Base-by-base conservation (phyloP, 805 yeast genomes). In the Hagleromyces aurorensis region DNA sequence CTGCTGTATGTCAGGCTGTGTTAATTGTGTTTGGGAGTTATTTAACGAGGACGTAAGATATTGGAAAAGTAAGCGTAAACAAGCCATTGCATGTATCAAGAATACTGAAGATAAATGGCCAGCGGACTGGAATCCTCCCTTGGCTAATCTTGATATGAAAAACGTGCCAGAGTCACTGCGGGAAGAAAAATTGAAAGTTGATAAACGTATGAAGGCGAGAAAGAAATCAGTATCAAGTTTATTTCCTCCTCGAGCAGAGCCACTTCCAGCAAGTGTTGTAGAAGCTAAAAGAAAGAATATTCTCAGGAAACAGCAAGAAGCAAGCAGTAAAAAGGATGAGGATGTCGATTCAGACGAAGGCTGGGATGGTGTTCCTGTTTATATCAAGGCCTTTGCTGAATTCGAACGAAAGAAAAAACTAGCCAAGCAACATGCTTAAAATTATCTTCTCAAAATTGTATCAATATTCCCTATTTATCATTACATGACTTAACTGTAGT, bases 1-100 rank as follows among this genome's bases (percentile, higher is more conserved):
- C 55, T 89, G 98, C 55, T 89, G 98, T 57, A 86, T 86, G 94
- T 78, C 91, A 34, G 98, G 98, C 1, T 89, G 98, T 56, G 76
- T 84, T 17, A 86, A 89, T 57, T 89, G 98, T 56, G 97, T 89
- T 2, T 91, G 97, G 97, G 96, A 87, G 46, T 61, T 83, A 32
- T 89, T 74, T 52, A 78, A 80, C 41, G 96, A 89, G 30, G 97
- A 91, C 52, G 48, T 87, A 28, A 77, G 74, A 39, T 84, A 84
- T 19, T 91, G 96, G 95, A 73, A 75, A 46, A 50, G 39, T 1
- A 57, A 64, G 46, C 62, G 94, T 12, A 58, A 57, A 21, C 52
- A 64, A 33, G 96, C 95, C 0, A 80, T 68, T 35, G 31, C 68
- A 53, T 45, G 55, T 7, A 51, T 75, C n/a, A 57, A 59, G 12